Base-by-base conservation (phyloP, 148 eudicot genomes). In the Rheum nobile region DNA sequence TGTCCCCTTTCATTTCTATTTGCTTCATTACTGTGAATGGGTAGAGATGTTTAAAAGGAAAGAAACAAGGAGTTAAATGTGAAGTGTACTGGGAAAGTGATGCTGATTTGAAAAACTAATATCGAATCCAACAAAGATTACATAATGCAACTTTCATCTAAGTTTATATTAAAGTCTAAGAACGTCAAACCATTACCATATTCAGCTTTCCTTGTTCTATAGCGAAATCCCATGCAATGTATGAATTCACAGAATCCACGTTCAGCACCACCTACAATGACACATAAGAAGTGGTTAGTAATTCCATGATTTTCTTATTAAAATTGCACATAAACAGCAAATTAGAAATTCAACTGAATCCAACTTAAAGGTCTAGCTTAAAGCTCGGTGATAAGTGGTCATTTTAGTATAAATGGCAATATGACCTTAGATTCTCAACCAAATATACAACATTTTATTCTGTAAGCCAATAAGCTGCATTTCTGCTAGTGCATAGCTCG, bases 201-300 rank as follows among this genome's bases (percentile, higher is more conserved):
- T 72, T 88, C 76, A 91, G 72, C 78, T 86, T 95, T 67, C 99
- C 92, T 83, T 87, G 92, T 17, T 80, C 85, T 79, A 95, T 43
- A 52, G 91, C 76, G 78, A 95, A 95, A 80, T 91, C 97, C 99
- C 99, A 95, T 61, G 97, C 99, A 75, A 95, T 91, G 75, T 91
- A 95, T 9, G 99, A 91, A 79, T 95, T 95, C 48, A 90, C 71
- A 31, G 97, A 82, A 63, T 95, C 99, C 81, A 87, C 99, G 10
- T 79, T 77, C 79, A 95, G 76, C 71, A 85, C 79, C 79, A 95
- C 97, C 99, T 95, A 73, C 52, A 82, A 74, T 71, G 26, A 80
- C 37, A 63, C 2, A n/a, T n/a, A 61, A 17, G 26, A 21, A 22
- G 59, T 21, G 28, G 4, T 24, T 54, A 54, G 61, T 8, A 22